Evolutionary conservation across 768 basidiomycete genomes (phyloP).

Genomic region (Leccinum ochraceum): DNA sequence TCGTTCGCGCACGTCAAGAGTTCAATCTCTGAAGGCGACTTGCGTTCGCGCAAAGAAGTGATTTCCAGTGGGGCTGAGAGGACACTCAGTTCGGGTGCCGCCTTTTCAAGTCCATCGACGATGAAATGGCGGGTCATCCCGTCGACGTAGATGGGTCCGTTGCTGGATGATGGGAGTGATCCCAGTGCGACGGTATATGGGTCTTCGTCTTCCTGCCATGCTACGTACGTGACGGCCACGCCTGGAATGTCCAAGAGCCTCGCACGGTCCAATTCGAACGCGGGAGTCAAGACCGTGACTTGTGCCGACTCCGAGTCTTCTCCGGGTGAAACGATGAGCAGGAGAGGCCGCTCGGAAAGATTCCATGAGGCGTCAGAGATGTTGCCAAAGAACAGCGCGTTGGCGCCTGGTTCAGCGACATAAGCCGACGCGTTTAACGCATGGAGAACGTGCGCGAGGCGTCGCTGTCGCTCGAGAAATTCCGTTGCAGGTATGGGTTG

Average conservation of each 20-base stretch:
- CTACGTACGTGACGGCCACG: conserved; percentile 45
- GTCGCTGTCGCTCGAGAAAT: conserved; percentile 52
- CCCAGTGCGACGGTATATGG: conserved; percentile 58
- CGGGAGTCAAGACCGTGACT: conserved; percentile 68
- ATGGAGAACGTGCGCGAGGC: conserved; percentile 51
- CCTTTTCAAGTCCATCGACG: conserved; percentile 58
- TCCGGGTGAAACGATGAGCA: conserved; percentile 61
- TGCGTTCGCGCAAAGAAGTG: conserved; percentile 68
- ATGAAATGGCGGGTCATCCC: conserved; percentile 62
- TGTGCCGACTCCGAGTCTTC: conserved; percentile 40
- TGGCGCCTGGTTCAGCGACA: conserved; percentile 78
- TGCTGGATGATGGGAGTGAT: conserved; percentile 25
- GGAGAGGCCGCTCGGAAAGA: conserved; percentile 77
- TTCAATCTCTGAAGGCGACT: conserved; percentile 67
- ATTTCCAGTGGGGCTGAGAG: conserved; percentile 55
- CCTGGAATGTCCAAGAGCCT: conserved; percentile 55
- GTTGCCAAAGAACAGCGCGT: conserved; percentile 71
- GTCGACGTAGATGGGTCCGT: conserved; percentile 57
- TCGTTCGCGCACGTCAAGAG: conserved; percentile 80
- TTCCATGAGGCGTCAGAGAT: conserved; percentile 62
- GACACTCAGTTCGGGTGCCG: conserved; percentile 40
- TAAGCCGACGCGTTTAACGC: conserved; percentile 62
- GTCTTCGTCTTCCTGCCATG: conserved; percentile 68
- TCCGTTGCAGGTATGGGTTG: conserved; percentile 49
- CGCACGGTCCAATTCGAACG: conserved; percentile 76